Conservation (phyloP, 345 rosid species). For the Eucalyptus virginea region DNA sequence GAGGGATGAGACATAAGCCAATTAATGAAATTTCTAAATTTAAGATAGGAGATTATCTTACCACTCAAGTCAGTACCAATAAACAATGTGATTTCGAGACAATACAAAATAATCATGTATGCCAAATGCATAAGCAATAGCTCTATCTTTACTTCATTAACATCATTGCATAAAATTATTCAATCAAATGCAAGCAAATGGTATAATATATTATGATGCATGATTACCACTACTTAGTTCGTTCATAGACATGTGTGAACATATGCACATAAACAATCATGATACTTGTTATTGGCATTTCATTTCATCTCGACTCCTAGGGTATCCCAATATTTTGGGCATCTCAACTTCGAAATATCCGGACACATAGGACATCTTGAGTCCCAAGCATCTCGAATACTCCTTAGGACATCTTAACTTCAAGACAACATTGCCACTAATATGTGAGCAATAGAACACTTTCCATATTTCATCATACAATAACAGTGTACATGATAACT, state of each 20-base stretch:
- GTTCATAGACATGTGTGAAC: neutral
- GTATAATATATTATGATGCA: neutral
- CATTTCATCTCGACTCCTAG: accelerated
- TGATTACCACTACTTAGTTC: neutral
- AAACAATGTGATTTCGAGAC: neutral
- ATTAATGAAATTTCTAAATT: neutral
- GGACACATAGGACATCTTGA: neutral
- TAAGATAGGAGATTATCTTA: neutral
- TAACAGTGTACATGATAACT: neutral
- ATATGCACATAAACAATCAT: neutral
- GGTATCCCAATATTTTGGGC: neutral
- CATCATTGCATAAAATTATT: neutral
- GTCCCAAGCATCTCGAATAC: neutral
- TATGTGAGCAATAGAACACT: neutral
- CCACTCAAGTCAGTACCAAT: neutral
- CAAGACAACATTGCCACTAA: neutral
- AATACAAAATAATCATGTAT: neutral
- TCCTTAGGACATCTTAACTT: neutral
- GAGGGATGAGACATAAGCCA: neutral
- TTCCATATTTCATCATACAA: neutral
- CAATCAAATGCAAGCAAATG: neutral
- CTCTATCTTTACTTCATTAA: neutral
- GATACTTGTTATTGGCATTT: too few relatives aligned
- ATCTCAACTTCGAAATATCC: neutral
- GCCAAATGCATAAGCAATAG: neutral